phyloP scores from a whole-genome alignment of 2,329 filamentous ascomycete species.

The Cytospora schulzeri region DNA sequence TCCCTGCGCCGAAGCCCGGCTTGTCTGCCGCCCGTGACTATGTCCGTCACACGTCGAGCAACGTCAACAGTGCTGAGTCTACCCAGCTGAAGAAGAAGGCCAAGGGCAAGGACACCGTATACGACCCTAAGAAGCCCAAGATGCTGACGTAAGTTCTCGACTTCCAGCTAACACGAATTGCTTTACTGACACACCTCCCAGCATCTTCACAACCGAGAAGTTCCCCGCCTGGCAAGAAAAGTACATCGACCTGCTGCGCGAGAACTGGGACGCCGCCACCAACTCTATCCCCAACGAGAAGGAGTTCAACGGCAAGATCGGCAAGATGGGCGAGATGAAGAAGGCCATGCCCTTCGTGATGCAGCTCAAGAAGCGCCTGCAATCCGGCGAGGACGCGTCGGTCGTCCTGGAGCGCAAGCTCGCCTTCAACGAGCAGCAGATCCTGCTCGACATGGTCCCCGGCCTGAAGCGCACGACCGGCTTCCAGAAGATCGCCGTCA shows the following conservation, averaged over 20 bases:
- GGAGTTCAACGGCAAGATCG: slow-evolving; percentile 73
- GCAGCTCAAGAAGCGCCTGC: slow-evolving; percentile 78
- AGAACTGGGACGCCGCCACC: slow-evolving; percentile 64
- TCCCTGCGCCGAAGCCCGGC: slow-evolving; percentile 64
- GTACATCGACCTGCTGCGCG: slow-evolving; percentile 78
- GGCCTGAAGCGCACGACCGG: slow-evolving; percentile 75
- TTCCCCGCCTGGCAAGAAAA: slow-evolving; percentile 92
- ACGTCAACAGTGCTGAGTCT: slow-evolving; percentile 84
- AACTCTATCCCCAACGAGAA: slow-evolving; percentile 73
- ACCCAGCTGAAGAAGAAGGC: slow-evolving; percentile 83
- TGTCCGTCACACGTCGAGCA: slow-evolving; percentile 61
- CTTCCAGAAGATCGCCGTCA: slow-evolving; percentile 65
- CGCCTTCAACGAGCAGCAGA: slow-evolving; percentile 80
- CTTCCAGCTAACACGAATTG: too few species aligned
- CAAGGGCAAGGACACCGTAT: slow-evolving; percentile 84
- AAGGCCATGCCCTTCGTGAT: slow-evolving; percentile 98
- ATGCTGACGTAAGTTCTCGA: slow-evolving; percentile 61
- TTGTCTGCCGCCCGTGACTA: slow-evolving; percentile 83
- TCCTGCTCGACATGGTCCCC: slow-evolving; percentile 75
- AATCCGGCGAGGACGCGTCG: slow-evolving; percentile 66
- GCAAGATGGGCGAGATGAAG: slow-evolving; percentile 88
- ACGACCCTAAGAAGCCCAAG: slow-evolving; percentile 91
- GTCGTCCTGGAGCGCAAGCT: slow-evolving; percentile 82
- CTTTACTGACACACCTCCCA: slow-evolving; percentile 9
- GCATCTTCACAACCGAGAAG: slow-evolving; percentile 74